Evolutionary conservation across 257 asterid genomes (phyloP).

Genomic region (Echites panduratus): DNA sequence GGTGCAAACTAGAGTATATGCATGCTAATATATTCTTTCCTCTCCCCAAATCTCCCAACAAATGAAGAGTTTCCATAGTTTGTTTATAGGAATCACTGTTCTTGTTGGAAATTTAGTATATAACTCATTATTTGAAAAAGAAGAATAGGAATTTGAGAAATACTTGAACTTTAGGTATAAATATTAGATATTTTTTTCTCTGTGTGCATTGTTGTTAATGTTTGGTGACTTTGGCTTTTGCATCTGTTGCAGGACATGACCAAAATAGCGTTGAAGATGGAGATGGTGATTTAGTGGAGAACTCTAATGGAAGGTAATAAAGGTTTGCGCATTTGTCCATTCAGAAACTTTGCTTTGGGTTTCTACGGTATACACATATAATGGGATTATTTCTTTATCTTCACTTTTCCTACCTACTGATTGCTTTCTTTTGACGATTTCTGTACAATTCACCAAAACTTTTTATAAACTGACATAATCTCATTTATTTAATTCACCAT

Average conservation of each 20-base stretch:
- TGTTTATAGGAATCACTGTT: neutral
- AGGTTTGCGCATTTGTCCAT: slow-evolving; percentile 17
- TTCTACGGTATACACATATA: neutral
- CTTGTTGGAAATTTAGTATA: neutral
- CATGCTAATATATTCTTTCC: neutral
- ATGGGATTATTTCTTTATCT: neutral
- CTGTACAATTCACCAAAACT: neutral
- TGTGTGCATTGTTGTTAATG: neutral
- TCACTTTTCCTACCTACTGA: neutral
- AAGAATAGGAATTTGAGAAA: neutral
- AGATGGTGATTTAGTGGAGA: slow-evolving; percentile 22
- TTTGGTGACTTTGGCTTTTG: slow-evolving; percentile 14
- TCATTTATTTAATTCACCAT: neutral
- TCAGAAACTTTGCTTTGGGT: neutral
- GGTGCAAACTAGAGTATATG: neutral
- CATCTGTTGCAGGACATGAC: slow-evolving; percentile 46
- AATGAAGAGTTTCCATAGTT: neutral
- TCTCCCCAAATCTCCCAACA: neutral
- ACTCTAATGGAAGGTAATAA: slow-evolving; percentile 64
- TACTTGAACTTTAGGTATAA: neutral
- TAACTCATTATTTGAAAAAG: neutral
- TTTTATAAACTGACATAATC: neutral
- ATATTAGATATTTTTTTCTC: neutral
- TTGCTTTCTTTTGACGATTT: neutral
- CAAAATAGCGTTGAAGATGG: slow-evolving; percentile 29